Conservation (phyloP, 257 asterid genomes). For the Solanum microdontum region DNA sequence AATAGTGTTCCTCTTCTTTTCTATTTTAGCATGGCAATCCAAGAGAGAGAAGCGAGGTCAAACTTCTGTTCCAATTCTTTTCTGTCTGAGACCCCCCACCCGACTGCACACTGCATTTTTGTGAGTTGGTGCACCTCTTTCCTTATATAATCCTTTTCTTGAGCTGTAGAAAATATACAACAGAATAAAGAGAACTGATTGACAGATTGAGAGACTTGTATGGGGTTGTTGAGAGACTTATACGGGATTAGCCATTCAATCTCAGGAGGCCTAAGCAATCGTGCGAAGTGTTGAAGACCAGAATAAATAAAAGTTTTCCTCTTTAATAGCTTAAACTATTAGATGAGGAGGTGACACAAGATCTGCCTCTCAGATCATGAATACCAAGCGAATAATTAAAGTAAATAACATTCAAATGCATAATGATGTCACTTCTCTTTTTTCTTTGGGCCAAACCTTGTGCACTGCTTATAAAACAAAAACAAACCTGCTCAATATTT, state of each 20-base stretch:
- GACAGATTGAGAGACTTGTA: not conserved
- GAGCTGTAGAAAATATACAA: not conserved
- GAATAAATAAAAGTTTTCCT: not conserved
- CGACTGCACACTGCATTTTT: not conserved
- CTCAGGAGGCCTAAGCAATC: not conserved
- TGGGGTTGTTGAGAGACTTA: not conserved
- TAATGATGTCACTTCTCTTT: not conserved
- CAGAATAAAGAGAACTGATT: not conserved
- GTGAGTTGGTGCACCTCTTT: not conserved
- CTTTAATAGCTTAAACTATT: not conserved
- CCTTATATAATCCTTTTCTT: not conserved
- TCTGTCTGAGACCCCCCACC: not conserved
- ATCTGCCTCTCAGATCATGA: not conserved
- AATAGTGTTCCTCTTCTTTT: not conserved
- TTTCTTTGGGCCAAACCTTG: not conserved
- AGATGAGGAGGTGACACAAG: not conserved
- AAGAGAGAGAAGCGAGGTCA: not conserved
- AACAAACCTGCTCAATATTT: conserved; percentile 27
- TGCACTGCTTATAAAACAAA: not conserved
- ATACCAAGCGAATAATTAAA: not conserved
- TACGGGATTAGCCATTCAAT: not conserved
- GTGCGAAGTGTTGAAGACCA: not conserved
- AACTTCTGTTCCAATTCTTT: not conserved
- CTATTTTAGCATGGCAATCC: not conserved
- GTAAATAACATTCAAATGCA: not conserved